Percentiles rank a stretch among this genome's conserved stretches.
phyloP scores from a whole-genome alignment of 345 rosid species.

The Angophora floribunda region DNA sequence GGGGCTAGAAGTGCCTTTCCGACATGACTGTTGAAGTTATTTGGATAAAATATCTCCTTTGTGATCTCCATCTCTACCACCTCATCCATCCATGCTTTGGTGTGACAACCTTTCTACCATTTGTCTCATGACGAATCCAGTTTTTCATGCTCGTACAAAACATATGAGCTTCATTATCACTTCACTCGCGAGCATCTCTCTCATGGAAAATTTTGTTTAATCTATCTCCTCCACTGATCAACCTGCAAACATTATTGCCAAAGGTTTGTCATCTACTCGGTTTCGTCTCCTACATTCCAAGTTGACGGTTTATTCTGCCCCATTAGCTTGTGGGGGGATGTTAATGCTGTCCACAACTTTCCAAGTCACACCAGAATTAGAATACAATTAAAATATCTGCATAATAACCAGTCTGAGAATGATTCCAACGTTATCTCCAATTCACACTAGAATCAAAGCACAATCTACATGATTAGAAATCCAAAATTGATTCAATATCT shows the following conservation, averaged over 20 bases:
- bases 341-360: not conserved
- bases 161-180: not conserved
- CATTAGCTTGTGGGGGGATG: not conserved
- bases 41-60: not conserved
- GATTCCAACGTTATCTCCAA: too few species aligned
- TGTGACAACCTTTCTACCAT: not conserved
- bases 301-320: not conserved
- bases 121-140: not conserved
- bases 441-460: too few species aligned
- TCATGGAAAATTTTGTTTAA: not conserved
- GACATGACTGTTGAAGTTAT: too few species aligned
- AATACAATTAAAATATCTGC: not conserved
- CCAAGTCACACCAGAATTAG: not conserved
- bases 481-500: too few species aligned
- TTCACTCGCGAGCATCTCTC: not conserved
- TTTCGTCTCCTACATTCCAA: not conserved
- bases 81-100: not conserved
- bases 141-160: not conserved
- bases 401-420: too few species aligned
- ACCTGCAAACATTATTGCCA: not conserved
- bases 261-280: not conserved
- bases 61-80: not conserved
- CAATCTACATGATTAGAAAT: too few species aligned
- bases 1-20: not conserved
- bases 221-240: too few species aligned